Evolutionary conservation across 257 asterid species (phyloP).

Genomic region (Pogostemon cablin): DNA sequence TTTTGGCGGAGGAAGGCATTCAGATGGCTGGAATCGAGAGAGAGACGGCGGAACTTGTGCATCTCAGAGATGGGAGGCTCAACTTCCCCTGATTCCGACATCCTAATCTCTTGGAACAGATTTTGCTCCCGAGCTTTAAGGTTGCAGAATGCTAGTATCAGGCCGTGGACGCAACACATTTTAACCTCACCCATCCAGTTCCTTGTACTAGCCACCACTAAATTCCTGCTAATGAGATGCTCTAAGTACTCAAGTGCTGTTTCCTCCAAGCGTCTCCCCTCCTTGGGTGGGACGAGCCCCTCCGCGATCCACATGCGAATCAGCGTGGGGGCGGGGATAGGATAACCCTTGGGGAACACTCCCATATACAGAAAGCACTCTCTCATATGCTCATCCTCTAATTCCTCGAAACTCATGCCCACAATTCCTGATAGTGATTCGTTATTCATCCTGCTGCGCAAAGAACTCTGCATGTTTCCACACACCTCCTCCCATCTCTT

Average conservation of each 20-base stretch:
- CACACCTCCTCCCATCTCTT: slow-evolving; percentile 35
- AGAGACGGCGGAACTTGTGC: slow-evolving; percentile 39
- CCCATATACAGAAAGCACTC: slow-evolving; percentile 53
- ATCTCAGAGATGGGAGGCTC: slow-evolving; percentile 16
- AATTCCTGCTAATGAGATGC: slow-evolving; percentile 42
- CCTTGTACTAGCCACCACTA: slow-evolving; percentile 41
- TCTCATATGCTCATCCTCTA: slow-evolving; percentile 35
- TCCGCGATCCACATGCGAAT: slow-evolving; percentile 54
- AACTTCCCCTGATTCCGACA: slow-evolving; percentile 11
- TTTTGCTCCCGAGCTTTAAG: slow-evolving; percentile 37
- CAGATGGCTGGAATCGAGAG: slow-evolving; percentile 34
- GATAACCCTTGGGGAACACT: slow-evolving; percentile 39
- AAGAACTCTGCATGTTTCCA: background rate
- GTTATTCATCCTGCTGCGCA: background rate
- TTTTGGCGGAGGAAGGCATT: slow-evolving; percentile 7
- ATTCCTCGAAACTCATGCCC: slow-evolving; percentile 41
- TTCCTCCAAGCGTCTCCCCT: slow-evolving; percentile 36
- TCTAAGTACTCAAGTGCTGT: slow-evolving; percentile 39
- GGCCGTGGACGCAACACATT: slow-evolving; percentile 45
- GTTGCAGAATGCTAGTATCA: slow-evolving; percentile 47
- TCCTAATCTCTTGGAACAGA: slow-evolving; percentile 44
- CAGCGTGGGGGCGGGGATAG: slow-evolving; percentile 42
- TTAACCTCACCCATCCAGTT: slow-evolving; percentile 41
- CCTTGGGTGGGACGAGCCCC: slow-evolving; percentile 39
- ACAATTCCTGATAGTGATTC: slow-evolving; percentile 21